Conservation (phyloP, 352 stramenopile species). For the Globisporangium apiculatum region DNA sequence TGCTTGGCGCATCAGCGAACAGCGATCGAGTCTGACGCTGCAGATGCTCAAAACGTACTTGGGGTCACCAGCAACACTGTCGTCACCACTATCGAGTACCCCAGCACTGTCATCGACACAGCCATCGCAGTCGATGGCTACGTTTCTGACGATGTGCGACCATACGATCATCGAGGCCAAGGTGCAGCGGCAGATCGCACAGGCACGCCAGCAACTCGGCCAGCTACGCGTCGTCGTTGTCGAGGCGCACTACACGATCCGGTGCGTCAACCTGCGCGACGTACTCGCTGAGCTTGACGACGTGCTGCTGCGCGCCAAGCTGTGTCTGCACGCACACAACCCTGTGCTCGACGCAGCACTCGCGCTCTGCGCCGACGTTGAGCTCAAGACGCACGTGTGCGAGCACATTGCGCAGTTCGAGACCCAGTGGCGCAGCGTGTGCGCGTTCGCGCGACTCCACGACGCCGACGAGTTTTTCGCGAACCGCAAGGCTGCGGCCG, state of each 20-base stretch:
- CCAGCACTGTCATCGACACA: background rate
- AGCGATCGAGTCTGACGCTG: slow-evolving; percentile 14
- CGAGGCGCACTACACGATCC: slow-evolving; percentile 34
- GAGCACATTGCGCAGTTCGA: slow-evolving; percentile 35
- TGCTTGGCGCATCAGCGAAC: background rate
- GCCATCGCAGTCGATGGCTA: background rate
- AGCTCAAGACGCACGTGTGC: slow-evolving; percentile 24
- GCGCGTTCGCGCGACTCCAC: slow-evolving; percentile 40
- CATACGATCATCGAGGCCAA: slow-evolving; percentile 48
- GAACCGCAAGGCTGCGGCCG: background rate
- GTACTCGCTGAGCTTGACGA: slow-evolving; percentile 28
- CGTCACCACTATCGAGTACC: no score
- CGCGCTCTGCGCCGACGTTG: slow-evolving; percentile 22
- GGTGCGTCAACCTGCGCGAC: slow-evolving; percentile 23
- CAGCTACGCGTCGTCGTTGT: slow-evolving; percentile 23
- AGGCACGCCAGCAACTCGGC: slow-evolving; percentile 20
- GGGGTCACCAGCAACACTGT: background rate
- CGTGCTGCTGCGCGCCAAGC: slow-evolving; percentile 23
- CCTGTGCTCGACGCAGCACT: slow-evolving; percentile 29
- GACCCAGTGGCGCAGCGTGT: slow-evolving; percentile 31
- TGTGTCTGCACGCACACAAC: slow-evolving; percentile 36
- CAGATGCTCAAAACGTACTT: slow-evolving; percentile 21
- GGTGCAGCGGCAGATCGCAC: slow-evolving; percentile 27
- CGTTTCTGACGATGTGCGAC: slow-evolving; percentile 36
- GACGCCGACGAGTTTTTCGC: slow-evolving; percentile 61